phyloP scores from a whole-genome alignment of 345 rosid genomes.

The Populus deltoides region DNA sequence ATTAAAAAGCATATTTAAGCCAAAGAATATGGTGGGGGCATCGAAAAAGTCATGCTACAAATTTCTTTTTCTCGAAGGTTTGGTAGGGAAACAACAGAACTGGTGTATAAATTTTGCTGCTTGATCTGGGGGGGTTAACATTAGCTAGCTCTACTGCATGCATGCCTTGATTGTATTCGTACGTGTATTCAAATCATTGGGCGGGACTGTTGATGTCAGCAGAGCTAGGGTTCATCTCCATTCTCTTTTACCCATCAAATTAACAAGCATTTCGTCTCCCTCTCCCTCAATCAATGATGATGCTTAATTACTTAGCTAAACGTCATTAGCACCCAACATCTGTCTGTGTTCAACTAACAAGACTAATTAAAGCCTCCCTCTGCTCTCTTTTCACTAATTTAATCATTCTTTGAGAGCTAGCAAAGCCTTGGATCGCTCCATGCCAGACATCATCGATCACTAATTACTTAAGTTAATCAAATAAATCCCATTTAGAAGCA shows the following conservation, averaged over 20 bases:
- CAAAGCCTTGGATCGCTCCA: slow-evolving; percentile 6
- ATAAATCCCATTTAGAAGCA: neutral
- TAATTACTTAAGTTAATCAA: neutral
- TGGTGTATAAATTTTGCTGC: neutral
- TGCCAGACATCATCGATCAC: neutral
- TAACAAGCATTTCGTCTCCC: neutral
- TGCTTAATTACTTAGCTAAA: neutral
- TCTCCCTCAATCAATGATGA: neutral
- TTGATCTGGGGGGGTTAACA: neutral
- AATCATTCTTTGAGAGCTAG: neutral
- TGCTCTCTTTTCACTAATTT: slow-evolving; percentile 4
- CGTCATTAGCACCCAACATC: neutral
- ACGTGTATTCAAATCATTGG: neutral
- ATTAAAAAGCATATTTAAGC: neutral
- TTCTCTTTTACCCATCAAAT: neutral
- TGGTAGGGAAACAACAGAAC: neutral
- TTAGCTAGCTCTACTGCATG: neutral
- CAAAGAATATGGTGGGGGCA: neutral
- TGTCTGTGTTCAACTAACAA: slow-evolving; percentile 7
- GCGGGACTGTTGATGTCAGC: neutral
- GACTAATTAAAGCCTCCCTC: neutral
- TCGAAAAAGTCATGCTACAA: neutral
- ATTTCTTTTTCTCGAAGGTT: neutral
- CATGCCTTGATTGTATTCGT: neutral
- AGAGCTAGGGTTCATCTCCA: neutral